A percentile compares a stretch with the other conserved stretches of the same genome.
phyloP scores from a whole-genome alignment of 441 rosid genomes.

The Pelargonium myrrhifolium region DNA sequence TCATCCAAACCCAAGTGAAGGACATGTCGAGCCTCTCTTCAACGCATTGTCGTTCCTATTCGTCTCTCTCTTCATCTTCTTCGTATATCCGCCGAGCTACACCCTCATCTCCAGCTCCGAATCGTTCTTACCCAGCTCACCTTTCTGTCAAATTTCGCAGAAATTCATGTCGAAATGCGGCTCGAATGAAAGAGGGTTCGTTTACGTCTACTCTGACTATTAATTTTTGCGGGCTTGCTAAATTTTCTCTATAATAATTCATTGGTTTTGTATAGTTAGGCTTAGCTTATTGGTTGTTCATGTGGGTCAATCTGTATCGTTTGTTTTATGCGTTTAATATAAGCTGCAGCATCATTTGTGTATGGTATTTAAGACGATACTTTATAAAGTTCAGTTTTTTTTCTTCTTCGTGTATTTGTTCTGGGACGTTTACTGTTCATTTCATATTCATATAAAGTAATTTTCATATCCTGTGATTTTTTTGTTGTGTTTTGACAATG shows the following conservation, averaged over 20 bases:
- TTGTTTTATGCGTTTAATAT: background rate
- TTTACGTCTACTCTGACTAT: background rate
- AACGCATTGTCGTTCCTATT: conserved; percentile 32
- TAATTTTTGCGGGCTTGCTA: background rate
- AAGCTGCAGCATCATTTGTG: too few relatives aligned
- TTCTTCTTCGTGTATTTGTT: too few relatives aligned
- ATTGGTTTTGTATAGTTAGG: background rate
- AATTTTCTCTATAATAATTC: background rate
- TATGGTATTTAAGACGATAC: too few relatives aligned
- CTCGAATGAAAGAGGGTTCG: conserved; percentile 71
- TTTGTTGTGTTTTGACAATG: too few relatives aligned
- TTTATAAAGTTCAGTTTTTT: background rate
- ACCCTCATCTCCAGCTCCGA: conserved; percentile 32
- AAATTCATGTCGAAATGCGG: conserved; percentile 28
- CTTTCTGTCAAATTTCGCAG: conserved; percentile 29
- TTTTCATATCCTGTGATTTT: too few relatives aligned
- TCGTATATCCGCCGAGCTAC: conserved; percentile 14
- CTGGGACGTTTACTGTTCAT: too few relatives aligned
- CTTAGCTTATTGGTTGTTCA: background rate
- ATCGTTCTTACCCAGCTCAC: conserved; percentile 30
- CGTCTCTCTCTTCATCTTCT: conserved; percentile 28
- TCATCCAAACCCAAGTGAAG: background rate
- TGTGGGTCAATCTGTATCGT: background rate
- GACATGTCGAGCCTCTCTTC: conserved; percentile 60
- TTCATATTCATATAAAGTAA: too few relatives aligned